phyloP scores from a whole-genome alignment of 768 basidiomycete species.

The Gymnopilus dilepis region DNA sequence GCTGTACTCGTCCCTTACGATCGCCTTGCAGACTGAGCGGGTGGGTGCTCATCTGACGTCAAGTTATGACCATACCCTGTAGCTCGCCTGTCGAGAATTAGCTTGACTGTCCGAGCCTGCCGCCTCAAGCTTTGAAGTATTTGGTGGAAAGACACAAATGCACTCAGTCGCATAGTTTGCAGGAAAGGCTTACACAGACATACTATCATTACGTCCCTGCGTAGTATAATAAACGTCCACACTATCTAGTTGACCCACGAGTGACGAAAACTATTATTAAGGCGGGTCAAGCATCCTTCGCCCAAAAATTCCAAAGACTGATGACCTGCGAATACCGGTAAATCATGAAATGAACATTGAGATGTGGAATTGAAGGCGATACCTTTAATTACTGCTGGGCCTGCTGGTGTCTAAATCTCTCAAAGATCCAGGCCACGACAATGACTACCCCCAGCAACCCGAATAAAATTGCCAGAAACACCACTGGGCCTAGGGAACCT shows the following conservation, averaged over 20 bases:
- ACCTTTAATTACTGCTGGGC: background rate
- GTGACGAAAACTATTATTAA: too few relatives aligned
- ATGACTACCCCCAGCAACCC: slow-evolving; percentile 18
- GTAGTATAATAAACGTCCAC: too few relatives aligned
- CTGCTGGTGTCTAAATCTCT: slow-evolving; percentile 17
- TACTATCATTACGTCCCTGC: too few relatives aligned
- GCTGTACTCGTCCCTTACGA: background rate
- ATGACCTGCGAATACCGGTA: background rate
- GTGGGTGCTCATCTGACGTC: background rate
- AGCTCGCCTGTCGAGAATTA: too few relatives aligned
- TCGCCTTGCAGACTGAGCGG: background rate
- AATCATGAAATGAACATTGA: background rate
- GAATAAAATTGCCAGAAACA: slow-evolving; percentile 25
- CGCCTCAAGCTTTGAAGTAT: too few relatives aligned
- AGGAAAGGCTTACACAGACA: too few relatives aligned
- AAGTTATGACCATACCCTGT: too few relatives aligned
- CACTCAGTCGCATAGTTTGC: too few relatives aligned
- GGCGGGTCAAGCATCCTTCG: too few relatives aligned
- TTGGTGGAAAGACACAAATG: too few relatives aligned
- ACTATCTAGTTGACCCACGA: too few relatives aligned
- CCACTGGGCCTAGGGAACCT: slow-evolving; percentile 28
- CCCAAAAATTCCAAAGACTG: background rate
- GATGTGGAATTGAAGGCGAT: background rate
- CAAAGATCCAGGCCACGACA: slow-evolving; percentile 15
- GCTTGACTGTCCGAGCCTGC: too few relatives aligned